Evolutionary conservation across 225 moss, liverwort and hornwort genomes (phyloP).

Genomic region (Pseudoscleropodium purum): DNA sequence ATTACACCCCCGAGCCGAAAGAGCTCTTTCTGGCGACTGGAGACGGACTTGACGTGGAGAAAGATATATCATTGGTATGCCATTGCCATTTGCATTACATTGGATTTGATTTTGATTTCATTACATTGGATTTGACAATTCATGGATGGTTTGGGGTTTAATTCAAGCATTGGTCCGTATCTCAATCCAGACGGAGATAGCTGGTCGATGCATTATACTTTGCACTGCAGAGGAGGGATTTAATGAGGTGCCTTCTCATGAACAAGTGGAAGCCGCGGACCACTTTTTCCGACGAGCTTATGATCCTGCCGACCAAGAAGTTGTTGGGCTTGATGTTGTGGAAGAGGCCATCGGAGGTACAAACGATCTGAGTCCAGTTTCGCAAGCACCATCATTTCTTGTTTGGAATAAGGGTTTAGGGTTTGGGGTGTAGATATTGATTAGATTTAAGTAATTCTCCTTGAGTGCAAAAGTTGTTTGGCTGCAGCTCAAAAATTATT

Average conservation of each 20-base stretch:
- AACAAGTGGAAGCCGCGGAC: constrained; percentile 15
- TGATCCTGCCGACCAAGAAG: constrained; percentile 5
- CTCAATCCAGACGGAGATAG: constrained; percentile 1
- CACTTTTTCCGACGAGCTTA: constrained; percentile 28
- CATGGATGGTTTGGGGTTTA: not conserved
- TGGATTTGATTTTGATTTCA: no score
- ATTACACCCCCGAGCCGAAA: not conserved
- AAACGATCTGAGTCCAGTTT: not conserved
- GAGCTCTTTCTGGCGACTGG: constrained; percentile 27
- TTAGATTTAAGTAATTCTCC: not conserved
- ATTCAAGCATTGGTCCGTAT: not conserved
- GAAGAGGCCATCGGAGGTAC: constrained; percentile 45
- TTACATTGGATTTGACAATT: not conserved
- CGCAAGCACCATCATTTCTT: not conserved
- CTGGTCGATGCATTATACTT: constrained; percentile 4
- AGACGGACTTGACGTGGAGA: constrained; percentile 1
- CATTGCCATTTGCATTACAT: not conserved
- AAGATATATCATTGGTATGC: constrained; percentile 1
- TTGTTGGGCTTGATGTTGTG: constrained; percentile 20
- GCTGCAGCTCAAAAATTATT: constrained; percentile 38
- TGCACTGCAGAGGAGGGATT: constrained; percentile 26
- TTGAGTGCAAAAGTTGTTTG: not conserved
- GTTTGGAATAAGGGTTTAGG: not conserved
- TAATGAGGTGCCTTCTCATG: constrained; percentile 15
- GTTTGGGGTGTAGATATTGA: not conserved